Percentiles rank a stretch among this genome's conserved stretches.
Evolutionary conservation across 2,329 filamentous ascomycete genomes (phyloP).

Genomic region (Alternaria viburni): DNA sequence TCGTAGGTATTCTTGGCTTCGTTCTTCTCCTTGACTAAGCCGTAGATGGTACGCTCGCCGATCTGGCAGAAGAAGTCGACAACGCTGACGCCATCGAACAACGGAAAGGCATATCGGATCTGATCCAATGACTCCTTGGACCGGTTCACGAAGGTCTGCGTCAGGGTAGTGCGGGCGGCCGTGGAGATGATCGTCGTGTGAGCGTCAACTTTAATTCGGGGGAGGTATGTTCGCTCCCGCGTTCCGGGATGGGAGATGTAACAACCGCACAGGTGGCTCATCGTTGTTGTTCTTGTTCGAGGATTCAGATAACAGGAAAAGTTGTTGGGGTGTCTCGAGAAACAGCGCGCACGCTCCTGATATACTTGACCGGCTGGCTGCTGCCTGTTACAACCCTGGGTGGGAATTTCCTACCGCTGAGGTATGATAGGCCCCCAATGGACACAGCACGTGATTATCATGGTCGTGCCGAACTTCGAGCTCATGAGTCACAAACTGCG

Average conservation of each 20-base stretch:
- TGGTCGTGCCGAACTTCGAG: not conserved
- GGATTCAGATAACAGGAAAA: not conserved
- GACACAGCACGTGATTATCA: no score
- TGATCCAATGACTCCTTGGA: not conserved
- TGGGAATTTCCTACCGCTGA: not conserved
- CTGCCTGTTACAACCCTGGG: not conserved
- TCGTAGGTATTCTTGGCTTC: slow-evolving; percentile 8
- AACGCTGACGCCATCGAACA: slow-evolving; percentile 9
- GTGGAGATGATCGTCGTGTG: slow-evolving; percentile 5
- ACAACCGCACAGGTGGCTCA: slow-evolving; percentile 1
- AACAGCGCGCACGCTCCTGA: not conserved
- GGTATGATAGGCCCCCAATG: not conserved
- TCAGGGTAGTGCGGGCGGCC: slow-evolving; percentile 3
- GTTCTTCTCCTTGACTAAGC: slow-evolving; percentile 7
- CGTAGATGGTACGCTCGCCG: slow-evolving; percentile 7
- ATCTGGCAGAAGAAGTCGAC: slow-evolving; percentile 8
- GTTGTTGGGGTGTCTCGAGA: not conserved
- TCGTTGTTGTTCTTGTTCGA: not conserved
- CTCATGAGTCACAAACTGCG: not conserved
- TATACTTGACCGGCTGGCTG: not conserved
- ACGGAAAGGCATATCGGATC: slow-evolving; percentile 8
- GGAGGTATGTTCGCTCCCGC: not conserved
- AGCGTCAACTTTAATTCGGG: slow-evolving; percentile 2
- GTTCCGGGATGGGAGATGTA: not conserved
- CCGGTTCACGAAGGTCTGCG: slow-evolving; percentile 2